Conservation (phyloP, 257 asterid genomes). For the Solanum commersonii region DNA sequence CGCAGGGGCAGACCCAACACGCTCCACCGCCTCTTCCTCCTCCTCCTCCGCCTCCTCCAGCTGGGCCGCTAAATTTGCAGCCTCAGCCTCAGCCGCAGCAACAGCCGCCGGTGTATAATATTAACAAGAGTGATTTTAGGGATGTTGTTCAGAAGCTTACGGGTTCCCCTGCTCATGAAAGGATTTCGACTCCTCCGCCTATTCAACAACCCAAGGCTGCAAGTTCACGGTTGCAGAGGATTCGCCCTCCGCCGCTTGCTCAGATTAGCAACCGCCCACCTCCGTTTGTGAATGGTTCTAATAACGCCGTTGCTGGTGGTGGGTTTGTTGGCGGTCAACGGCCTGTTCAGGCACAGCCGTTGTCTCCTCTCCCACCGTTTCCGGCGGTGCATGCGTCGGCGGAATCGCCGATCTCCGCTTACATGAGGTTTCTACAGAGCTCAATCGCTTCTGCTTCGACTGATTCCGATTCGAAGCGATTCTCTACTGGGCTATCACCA, state of each 20-base stretch:
- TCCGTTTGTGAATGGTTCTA: conserved; percentile 1
- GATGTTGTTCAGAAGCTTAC: conserved; percentile 90
- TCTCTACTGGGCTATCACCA: neutral
- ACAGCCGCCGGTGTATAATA: conserved; percentile 89
- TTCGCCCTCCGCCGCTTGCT: conserved; percentile 82
- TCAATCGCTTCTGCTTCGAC: conserved; percentile 9
- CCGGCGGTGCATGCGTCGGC: conserved; percentile 54
- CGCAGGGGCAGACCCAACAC: neutral
- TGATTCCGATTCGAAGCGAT: neutral
- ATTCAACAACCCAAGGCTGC: conserved; percentile 39
- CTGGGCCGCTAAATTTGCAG: neutral
- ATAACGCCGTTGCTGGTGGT: neutral
- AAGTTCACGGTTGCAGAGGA: conserved; percentile 76
- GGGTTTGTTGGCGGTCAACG: conserved; percentile 30
- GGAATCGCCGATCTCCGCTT: conserved; percentile 49
- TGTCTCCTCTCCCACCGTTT: conserved; percentile 53
- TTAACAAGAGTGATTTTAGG: conserved; percentile 74
- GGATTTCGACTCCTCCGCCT: conserved; percentile 41
- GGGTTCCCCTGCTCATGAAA: conserved; percentile 73
- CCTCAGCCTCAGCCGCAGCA: conserved; percentile 14
- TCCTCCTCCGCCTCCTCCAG: neutral
- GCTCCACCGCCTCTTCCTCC: conserved; percentile 1
- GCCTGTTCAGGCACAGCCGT: conserved; percentile 13
- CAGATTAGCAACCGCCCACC: conserved; percentile 57
- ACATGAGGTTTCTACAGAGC: conserved; percentile 30